These are phyloP conservation scores for Eucalyptus pauciflora DNA, from an alignment of 345 rosid genomes.

Conservation along the genomic window DNA sequence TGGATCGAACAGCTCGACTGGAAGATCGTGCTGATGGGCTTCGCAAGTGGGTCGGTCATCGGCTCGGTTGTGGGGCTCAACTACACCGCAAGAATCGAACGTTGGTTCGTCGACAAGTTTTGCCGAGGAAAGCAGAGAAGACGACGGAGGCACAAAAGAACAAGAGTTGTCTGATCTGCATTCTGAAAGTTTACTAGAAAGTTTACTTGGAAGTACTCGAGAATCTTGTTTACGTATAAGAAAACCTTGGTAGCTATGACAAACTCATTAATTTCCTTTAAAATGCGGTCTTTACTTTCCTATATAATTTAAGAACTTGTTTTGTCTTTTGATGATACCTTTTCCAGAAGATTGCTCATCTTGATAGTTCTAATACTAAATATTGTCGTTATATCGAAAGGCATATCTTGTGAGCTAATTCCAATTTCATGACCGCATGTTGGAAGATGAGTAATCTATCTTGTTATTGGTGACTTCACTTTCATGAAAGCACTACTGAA, in stretches of 20 bases:
- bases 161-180: not conserved
- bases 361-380: rapidly evolving
- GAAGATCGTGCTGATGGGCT: not conserved
- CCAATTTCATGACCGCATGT: not conserved
- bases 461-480: not conserved
- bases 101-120: not conserved
- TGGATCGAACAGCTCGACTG: not conserved
- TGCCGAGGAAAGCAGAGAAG: not conserved
- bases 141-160: not conserved
- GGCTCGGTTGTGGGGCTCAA: not conserved
- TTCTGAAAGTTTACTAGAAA: not conserved
- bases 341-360: not conserved
- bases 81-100: not conserved
- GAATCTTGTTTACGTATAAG: not conserved
- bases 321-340: not conserved
- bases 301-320: not conserved
- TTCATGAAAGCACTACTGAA: not conserved
- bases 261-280: not conserved
- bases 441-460: not conserved
- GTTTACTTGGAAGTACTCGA: not conserved
- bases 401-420: not conserved
- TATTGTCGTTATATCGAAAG: rapidly evolving
- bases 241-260: not conserved
- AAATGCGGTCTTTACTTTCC: not conserved
- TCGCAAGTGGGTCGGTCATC: not conserved